Evolutionary conservation across 306 rosid species (phyloP), one percentile per base, ranked within the genome.

Genomic region (Fragaria vesca): DNA sequence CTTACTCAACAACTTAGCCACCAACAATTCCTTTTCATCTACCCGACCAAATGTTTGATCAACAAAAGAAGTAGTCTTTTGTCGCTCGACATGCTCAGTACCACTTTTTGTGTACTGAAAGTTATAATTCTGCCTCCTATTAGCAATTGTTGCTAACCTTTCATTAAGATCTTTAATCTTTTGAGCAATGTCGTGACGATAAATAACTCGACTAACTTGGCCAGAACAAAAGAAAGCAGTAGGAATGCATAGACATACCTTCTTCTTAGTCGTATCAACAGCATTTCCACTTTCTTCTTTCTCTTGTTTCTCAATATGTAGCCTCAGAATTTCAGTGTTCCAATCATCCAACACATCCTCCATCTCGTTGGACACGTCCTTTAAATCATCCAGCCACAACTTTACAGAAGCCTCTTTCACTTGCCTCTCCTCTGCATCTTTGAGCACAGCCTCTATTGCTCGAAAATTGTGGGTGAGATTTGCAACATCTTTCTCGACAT

Each of bases 341-440:
- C 83, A 80, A 48, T 67, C 66, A 12, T 75, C 83, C 24, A 80
- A 9, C 30, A 69, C 46, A 18, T 75, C 46, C 5, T 47, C 80
- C 66, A 80, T 69, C 36, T 75, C 76, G 20, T 58, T 45, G 6
- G 83, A 80, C 7, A 38, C 15, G 2, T 75, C 55, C 20, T 75
- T 43, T 5, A 80, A 52, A 0, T 75, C 11, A 2, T 52, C 30
- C 34, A 80, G 13, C 83, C 83, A 80, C 0, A 1, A 0, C 4
- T 24, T 34, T 9, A 81, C 67, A 4, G 9, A 11, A 4, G 6
- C 47, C 28, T 65, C 67, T 4, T 60, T 45, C 18, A 75, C 9
- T 26, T 69, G 80, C 30, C 60, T 75, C 55, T 26, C 47, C 74
- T 72, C 84, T 1, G 76, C 76, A 60, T 75, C 72, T 10, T 57